A percentile compares a stretch with the other conserved stretches of the same genome.
Conservation (phyloP, 371 early-diverging fungal species). For the Mycotypha africana region DNA sequence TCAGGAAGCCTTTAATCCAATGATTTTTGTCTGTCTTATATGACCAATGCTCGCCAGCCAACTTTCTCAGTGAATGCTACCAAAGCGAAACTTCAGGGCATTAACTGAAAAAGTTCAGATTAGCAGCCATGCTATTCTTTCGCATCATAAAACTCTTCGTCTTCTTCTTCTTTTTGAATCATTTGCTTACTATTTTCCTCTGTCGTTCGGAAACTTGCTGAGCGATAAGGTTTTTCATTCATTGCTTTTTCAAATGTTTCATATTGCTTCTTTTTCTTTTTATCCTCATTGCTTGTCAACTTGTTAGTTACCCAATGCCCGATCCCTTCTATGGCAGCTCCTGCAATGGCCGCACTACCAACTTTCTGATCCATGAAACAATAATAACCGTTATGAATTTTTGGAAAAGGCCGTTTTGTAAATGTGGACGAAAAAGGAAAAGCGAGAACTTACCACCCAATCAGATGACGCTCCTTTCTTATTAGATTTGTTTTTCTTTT, state of each 20-base stretch:
- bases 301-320: conserved; percentile 28
- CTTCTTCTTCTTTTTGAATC: background rate
- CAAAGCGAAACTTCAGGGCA: too few relatives aligned
- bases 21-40: too few relatives aligned
- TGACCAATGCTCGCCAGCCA: background rate
- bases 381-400: background rate
- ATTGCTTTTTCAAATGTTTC: too few relatives aligned
- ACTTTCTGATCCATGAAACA: conserved; percentile 21
- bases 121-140: background rate
- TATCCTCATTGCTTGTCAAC: conserved; percentile 24
- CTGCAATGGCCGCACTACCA: conserved; percentile 37
- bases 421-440: too few relatives aligned
- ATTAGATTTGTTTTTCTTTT: background rate
- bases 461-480: conserved; percentile 21
- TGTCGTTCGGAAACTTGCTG: background rate
- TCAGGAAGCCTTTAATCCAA: too few relatives aligned
- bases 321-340: conserved; percentile 34
- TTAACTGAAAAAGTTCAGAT: background rate
- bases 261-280: conserved; percentile 9
- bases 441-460: conserved; percentile 40
- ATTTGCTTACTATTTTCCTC: background rate
- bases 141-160: background rate
- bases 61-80: too few relatives aligned
- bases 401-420: too few relatives aligned
- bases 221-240: conserved; percentile 1